phyloP scores from a whole-genome alignment of 1,139 yeast genomes.

The Wickerhamomyces sp. region DNA sequence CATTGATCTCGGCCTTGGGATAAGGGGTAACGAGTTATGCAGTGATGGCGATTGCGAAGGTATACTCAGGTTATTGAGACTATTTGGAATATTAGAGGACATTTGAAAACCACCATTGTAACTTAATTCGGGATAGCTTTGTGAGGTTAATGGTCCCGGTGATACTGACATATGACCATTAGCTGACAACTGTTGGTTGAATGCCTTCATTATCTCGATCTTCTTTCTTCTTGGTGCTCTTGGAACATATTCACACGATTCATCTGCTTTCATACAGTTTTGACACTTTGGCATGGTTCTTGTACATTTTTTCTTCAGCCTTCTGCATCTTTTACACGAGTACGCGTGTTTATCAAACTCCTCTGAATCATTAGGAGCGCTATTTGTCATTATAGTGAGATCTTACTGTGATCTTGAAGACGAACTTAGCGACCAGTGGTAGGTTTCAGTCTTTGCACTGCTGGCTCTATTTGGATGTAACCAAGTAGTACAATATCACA shows the following conservation, averaged over 20 bases:
- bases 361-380: neutral
- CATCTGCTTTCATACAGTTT: conserved; percentile 37
- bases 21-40: neutral
- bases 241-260: conserved; percentile 39
- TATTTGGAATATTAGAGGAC: neutral
- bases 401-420: no score
- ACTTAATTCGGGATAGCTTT: neutral
- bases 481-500: no score
- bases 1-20: neutral
- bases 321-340: conserved; percentile 39
- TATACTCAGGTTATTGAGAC: neutral
- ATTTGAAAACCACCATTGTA: neutral
- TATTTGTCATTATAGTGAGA: no score
- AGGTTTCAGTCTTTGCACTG: no score
- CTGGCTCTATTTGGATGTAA: no score
- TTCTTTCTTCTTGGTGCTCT: conserved; percentile 37
- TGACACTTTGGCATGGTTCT: conserved; percentile 39
- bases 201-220: conserved; percentile 22
- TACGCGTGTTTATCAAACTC: conserved; percentile 21
- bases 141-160: neutral
- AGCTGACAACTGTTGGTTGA: conserved; percentile 2
- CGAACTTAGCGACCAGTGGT: no score
- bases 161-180: neutral
- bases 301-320: conserved; percentile 45
- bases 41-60: neutral